phyloP scores from a whole-genome alignment of 345 rosid species.

The Cardamine resedifolia region DNA sequence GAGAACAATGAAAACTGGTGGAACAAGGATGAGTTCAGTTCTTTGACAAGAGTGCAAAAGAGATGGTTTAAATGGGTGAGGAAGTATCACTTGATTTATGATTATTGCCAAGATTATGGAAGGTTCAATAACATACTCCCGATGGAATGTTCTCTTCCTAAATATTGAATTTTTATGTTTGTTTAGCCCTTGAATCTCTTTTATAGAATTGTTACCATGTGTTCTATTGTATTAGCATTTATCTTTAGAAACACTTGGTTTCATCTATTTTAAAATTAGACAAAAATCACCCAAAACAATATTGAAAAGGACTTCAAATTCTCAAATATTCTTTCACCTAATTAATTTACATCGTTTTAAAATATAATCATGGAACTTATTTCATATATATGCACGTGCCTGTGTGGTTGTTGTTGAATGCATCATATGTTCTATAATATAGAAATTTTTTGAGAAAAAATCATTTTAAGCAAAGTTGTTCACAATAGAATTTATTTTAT shows the following conservation, averaged over 20 bases:
- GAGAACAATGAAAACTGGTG: constrained; percentile 65
- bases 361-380: too few species aligned
- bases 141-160: constrained; percentile 75
- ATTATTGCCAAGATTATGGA: constrained; percentile 64
- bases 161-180: constrained; percentile 38
- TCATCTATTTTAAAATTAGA: neutral
- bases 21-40: constrained; percentile 50
- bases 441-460: too few species aligned
- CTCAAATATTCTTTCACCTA: too few species aligned
- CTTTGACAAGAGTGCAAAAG: constrained; percentile 53
- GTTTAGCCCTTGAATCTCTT: neutral
- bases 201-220: neutral
- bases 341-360: too few species aligned
- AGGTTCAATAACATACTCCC: constrained; percentile 74
- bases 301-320: too few species aligned
- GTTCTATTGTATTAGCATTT: neutral
- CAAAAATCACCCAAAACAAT: neutral
- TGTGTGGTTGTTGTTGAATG: too few species aligned
- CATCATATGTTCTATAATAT: too few species aligned
- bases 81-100: constrained; percentile 70
- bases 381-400: too few species aligned
- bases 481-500: too few species aligned
- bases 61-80: constrained; percentile 88
- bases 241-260: neutral
- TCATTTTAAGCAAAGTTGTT: too few species aligned